These are phyloP conservation scores for Penicillium crustosum DNA, from an alignment of 2,329 filamentous ascomycete species.

Conservation along the genomic window DNA sequence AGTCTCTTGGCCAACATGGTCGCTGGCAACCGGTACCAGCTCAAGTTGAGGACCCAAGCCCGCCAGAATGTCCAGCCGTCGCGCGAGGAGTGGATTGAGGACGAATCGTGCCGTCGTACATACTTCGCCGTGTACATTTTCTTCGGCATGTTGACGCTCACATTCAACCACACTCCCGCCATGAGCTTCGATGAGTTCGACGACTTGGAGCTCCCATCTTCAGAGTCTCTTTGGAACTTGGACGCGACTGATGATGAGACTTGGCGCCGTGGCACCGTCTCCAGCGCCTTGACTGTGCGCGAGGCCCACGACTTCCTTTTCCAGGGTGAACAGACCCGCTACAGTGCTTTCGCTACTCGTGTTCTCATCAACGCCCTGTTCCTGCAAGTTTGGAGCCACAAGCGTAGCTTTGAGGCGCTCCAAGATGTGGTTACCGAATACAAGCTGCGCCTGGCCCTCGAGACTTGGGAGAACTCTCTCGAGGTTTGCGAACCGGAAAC, in stretches of 20 bases:
- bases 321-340: slow-evolving; percentile 84
- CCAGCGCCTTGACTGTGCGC: slow-evolving; percentile 80
- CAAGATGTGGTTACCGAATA: slow-evolving; percentile 98
- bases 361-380: slow-evolving; percentile 99
- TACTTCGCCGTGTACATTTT: slow-evolving; percentile 99
- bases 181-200: slow-evolving; percentile 99
- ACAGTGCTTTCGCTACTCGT: slow-evolving; percentile 94
- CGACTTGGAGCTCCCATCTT: slow-evolving; percentile 85
- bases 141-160: slow-evolving; percentile 90
- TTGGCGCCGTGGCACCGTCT: slow-evolving; percentile 77
- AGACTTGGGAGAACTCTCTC: slow-evolving; percentile 98
- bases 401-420: slow-evolving; percentile 93
- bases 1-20: slow-evolving; percentile 98
- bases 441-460: slow-evolving; percentile 89
- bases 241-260: slow-evolving; percentile 72
- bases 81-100: slow-evolving; percentile 90
- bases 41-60: slow-evolving; percentile 88
- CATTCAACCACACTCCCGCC: slow-evolving; percentile 96
- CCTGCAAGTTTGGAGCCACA: slow-evolving; percentile 98
- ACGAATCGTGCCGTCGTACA: slow-evolving; percentile 92
- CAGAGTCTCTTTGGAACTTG: slow-evolving; percentile 91
- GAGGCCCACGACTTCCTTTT: slow-evolving; percentile 94
- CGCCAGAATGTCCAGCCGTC: slow-evolving; percentile 73
- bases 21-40: slow-evolving; percentile 90
- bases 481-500: slow-evolving; percentile 90